Evolutionary conservation across 2,329 filamentous ascomycete genomes (phyloP).

Genomic region (Trichoderma arundinaceum): DNA sequence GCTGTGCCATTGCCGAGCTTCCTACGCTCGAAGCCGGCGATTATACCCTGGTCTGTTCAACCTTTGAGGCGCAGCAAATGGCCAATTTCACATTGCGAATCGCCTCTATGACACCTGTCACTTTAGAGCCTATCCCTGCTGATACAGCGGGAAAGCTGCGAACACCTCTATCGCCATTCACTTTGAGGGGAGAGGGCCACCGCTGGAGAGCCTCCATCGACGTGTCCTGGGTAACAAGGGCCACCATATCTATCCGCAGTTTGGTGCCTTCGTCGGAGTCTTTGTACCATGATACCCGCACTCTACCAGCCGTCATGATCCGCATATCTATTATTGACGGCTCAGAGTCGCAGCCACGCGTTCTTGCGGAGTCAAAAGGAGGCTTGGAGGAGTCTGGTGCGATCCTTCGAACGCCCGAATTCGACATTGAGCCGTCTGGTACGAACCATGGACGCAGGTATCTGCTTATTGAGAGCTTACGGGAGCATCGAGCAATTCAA

Average conservation of each 20-base stretch:
- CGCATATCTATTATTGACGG: slow-evolving; percentile 76
- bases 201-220: slow-evolving; percentile 49
- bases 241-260: slow-evolving; percentile 48
- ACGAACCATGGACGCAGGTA: slow-evolving; percentile 66
- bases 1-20: slow-evolving; percentile 73
- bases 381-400: slow-evolving; percentile 72
- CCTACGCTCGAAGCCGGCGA: slow-evolving; percentile 67
- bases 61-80: slow-evolving; percentile 80
- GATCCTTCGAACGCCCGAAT: slow-evolving; percentile 72
- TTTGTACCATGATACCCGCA: slow-evolving; percentile 35
- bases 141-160: slow-evolving; percentile 78
- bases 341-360: slow-evolving; percentile 68
- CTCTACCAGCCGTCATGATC: slow-evolving; percentile 60
- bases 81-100: slow-evolving; percentile 77
- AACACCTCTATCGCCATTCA: slow-evolving; percentile 62
- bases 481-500: slow-evolving; percentile 51
- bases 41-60: slow-evolving; percentile 90
- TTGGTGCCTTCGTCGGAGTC: slow-evolving; percentile 35
- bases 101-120: slow-evolving; percentile 64
- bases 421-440: slow-evolving; percentile 73
- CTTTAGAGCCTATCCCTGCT: slow-evolving; percentile 65
- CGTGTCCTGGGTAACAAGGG: slow-evolving; percentile 60
- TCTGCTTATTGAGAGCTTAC: slow-evolving; percentile 82
- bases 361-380: slow-evolving; percentile 71
- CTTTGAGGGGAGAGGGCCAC: slow-evolving; percentile 52